phyloP scores from a whole-genome alignment of 352 stramenopile species.

The Pythium plurisporium region DNA sequence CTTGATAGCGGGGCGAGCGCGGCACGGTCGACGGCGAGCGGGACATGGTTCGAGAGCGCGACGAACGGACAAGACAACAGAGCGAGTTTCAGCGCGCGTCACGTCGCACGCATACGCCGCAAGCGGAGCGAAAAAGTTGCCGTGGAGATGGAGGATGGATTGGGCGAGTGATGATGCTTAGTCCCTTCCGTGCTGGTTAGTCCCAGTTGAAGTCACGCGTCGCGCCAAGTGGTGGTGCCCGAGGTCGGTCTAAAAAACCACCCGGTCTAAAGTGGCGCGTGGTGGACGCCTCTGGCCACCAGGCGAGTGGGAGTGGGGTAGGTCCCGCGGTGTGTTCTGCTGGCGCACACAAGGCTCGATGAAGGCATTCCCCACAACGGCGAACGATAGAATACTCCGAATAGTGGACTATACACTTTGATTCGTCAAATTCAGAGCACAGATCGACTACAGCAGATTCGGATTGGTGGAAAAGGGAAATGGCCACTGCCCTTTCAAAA shows the following conservation, averaged over 20 bases:
- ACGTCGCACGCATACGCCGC: constrained; percentile 5
- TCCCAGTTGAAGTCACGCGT: no score
- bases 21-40: constrained; percentile 1
- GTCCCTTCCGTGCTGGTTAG: background rate
- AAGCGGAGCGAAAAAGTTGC: background rate
- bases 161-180: background rate
- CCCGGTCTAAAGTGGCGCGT: background rate
- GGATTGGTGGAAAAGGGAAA: background rate
- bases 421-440: background rate
- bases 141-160: background rate
- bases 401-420: no score
- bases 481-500: background rate
- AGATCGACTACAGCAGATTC: background rate
- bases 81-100: background rate
- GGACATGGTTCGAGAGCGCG: constrained; percentile 4
- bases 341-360: no score
- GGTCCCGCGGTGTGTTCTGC: background rate
- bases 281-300: background rate
- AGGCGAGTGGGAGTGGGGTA: background rate
- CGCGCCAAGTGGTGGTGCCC: background rate
- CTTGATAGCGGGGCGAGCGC: background rate
- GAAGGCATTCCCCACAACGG: no score
- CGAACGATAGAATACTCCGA: no score
- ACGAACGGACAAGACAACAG: no score
- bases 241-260: background rate